Evolutionary conservation across 768 basidiomycete species (phyloP).

Genomic region (Krasilnikovozyma curviuscula): DNA sequence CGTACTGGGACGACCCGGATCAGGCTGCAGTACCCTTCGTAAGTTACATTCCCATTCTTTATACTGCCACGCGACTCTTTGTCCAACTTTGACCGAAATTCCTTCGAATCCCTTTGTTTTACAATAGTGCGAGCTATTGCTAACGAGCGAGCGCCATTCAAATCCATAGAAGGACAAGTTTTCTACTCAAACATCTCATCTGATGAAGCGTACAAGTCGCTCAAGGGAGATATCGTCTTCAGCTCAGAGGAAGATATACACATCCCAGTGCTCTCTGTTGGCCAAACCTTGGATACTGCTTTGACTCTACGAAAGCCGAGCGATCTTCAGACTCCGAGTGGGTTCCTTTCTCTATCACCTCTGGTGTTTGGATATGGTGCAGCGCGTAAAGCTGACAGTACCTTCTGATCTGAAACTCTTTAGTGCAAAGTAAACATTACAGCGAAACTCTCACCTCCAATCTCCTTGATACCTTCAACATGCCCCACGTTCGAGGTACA

Average conservation of each 20-base stretch:
- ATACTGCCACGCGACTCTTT: not conserved
- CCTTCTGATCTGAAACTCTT: not conserved
- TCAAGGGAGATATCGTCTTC: constrained; percentile 8
- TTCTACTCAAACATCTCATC: constrained; percentile 4
- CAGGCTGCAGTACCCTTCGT: not conserved
- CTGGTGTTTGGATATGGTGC: not conserved
- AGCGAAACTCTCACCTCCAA: not conserved
- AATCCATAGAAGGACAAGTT: constrained; percentile 2
- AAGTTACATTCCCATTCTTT: not conserved
- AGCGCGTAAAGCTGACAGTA: not conserved
- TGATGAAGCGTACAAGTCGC: constrained; percentile 3
- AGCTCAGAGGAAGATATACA: constrained; percentile 6
- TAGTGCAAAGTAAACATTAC: no score
- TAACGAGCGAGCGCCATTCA: constrained; percentile 7
- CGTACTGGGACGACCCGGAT: constrained; percentile 9
- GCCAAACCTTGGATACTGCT: constrained; percentile 2
- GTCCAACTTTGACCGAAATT: not conserved
- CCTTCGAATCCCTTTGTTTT: not conserved
- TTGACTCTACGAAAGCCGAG: no score
- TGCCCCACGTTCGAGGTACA: constrained; percentile 3
- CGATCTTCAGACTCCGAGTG: no score
- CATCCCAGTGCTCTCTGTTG: not conserved
- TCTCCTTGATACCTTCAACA: not conserved
- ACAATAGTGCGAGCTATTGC: constrained; percentile 4
- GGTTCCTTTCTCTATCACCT: not conserved